Conservation (phyloP, 108 stramenopile species). For the Cyclotella cryptica region DNA sequence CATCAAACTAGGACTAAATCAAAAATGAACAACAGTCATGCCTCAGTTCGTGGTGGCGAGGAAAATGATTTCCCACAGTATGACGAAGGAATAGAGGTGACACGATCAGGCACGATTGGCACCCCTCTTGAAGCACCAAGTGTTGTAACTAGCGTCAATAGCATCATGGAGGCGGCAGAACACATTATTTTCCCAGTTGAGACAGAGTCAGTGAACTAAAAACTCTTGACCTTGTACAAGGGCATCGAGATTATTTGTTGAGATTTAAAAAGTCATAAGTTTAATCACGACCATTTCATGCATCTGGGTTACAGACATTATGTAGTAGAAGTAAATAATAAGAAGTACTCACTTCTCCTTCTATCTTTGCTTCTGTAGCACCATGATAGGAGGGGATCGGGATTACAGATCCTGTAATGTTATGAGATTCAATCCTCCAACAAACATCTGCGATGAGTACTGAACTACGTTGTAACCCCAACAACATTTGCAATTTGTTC, state of each 20-base stretch:
- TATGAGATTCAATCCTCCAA: no score
- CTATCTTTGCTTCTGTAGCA: no score
- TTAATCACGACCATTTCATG: no score
- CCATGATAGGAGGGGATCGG: no score
- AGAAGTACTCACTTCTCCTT: no score
- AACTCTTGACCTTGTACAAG: neutral
- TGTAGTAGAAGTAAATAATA: no score
- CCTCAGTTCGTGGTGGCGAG: neutral
- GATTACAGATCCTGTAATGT: no score
- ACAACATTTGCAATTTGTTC: no score
- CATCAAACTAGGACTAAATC: neutral
- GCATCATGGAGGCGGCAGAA: constrained; percentile 3
- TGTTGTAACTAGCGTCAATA: neutral
- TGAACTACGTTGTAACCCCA: no score
- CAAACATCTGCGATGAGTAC: no score
- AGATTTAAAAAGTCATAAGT: neutral
- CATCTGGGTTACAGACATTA: no score
- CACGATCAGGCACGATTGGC: neutral
- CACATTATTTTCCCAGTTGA: constrained; percentile 13
- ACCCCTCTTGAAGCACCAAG: neutral
- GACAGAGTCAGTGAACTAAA: neutral
- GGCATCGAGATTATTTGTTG: neutral
- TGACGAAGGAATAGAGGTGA: neutral
- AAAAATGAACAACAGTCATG: neutral
- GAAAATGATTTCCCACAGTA: neutral